phyloP scores from a whole-genome alignment of 768 basidiomycete genomes.

The Thelephora aurantiotincta region DNA sequence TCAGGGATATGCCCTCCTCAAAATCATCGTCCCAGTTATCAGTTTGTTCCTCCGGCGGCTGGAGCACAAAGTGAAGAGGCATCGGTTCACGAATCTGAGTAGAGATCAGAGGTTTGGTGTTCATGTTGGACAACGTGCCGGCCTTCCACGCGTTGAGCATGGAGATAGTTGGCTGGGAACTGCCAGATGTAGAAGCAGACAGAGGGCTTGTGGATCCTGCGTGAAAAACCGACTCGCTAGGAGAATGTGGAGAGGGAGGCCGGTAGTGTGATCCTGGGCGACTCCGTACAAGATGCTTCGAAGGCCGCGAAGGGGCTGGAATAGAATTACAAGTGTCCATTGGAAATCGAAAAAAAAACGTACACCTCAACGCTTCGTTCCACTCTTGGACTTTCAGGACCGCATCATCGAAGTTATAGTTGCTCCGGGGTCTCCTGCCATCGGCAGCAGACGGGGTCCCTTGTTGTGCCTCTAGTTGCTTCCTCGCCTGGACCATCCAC shows the following conservation, averaged over 20 bases:
- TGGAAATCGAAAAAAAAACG: constrained; percentile 9
- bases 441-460: constrained; percentile 21
- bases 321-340: not conserved
- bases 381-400: constrained; percentile 95
- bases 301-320: constrained; percentile 57
- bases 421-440: constrained; percentile 41
- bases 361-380: constrained; percentile 95
- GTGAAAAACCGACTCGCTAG: constrained; percentile 10
- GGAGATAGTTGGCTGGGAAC: constrained; percentile 7
- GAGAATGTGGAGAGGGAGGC: constrained; percentile 26
- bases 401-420: constrained; percentile 88
- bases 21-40: constrained; percentile 99
- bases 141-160: constrained; percentile 6
- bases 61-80: constrained; percentile 51
- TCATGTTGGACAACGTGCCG: constrained; percentile 2
- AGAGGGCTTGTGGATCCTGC: constrained; percentile 6
- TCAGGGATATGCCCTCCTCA: constrained; percentile 81
- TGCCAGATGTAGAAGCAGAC: constrained; percentile 1
- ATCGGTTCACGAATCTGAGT: constrained; percentile 19
- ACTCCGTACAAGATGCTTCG: constrained; percentile 42
- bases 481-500: constrained; percentile 86
- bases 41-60: constrained; percentile 71
- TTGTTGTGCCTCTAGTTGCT: constrained; percentile 42
- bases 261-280: constrained; percentile 22
- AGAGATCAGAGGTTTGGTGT: constrained; percentile 9